Evolutionary conservation across 192 early-diverging fungal species (phyloP), one percentile per base, ranked within the genome.

Genomic region (Pilobolus umbonatus): DNA sequence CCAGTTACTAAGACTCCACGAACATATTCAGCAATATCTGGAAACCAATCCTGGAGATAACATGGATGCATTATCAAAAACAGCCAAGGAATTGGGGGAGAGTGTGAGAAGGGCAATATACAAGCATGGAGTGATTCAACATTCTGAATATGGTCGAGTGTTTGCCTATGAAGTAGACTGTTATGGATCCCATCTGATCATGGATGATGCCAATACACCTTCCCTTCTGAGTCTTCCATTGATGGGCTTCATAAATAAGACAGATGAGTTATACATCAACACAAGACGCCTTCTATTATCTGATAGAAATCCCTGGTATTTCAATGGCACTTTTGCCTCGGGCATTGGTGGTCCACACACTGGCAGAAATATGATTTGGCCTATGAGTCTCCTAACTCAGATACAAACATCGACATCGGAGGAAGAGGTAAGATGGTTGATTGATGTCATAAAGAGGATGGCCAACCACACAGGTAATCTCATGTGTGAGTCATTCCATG

Each of bases 101-200:
- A 56, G 38, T 9, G 80, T 88, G 6, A 56, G 73, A 21, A 29
- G 64, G 36, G 85, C 80, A 1, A 78, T 88, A 19, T 45, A 76
- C 29, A 40, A 63, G 24, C 65, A 77, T 31, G 85, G 75, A 15
- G 70, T 81, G 4, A 43, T 75, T 0, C n/a, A 60, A 17, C 85
- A 88, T 52, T 69, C 74, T 0, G 60, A 55, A 32, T 71, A 75
- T 57, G 83, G 85, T 1, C 44, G 66, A 26, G 65, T 88, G 11
- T 85, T 83, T 71, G 85, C 76, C 0, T 88, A 80, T 52, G 87
- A 88, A 63, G 74, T 83, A n/a, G 87, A 88, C 49, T 86, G 87
- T 22, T 87, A 77, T 46, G 85, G 87, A 12, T 82, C 78, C 1
- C 32, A 62, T 1, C 58, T 85, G 10, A 55, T 88, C 10, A 86